Evolutionary conservation across 202 grass and related monocot genomes (phyloP).

Genomic region (Schoenoplectus tabernaemontani): DNA sequence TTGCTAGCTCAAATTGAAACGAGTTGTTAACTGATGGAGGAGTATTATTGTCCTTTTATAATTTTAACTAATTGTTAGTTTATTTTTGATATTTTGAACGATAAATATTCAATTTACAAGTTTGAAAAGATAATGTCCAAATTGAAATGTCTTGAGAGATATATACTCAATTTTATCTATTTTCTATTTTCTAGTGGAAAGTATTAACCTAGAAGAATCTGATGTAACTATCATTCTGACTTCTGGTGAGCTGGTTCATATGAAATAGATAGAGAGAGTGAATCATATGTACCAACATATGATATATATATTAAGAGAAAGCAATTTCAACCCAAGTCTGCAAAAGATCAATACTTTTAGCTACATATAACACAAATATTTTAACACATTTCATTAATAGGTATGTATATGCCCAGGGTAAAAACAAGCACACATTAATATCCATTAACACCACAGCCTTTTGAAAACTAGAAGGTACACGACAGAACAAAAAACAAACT

Average conservation of each 20-base stretch:
- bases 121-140: too few species aligned
- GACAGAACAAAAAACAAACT: constrained; percentile 36
- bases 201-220: too few species aligned
- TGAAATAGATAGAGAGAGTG: neutral
- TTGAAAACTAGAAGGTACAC: constrained; percentile 23
- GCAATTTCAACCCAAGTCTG: neutral
- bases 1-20: too few species aligned
- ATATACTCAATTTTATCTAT: too few species aligned
- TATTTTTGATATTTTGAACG: too few species aligned
- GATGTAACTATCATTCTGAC: neutral
- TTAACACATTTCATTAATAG: constrained; percentile 23
- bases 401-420: constrained; percentile 31
- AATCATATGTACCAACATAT: neutral
- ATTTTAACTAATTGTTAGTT: too few species aligned
- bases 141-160: too few species aligned
- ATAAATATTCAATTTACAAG: too few species aligned
- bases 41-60: too few species aligned
- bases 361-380: neutral
- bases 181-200: neutral
- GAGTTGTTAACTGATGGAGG: too few species aligned
- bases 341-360: too few species aligned
- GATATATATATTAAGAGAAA: neutral
- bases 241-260: neutral
- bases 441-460: constrained; percentile 7
- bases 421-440: constrained; percentile 34